Base-by-base conservation (phyloP, 441 rosid genomes). In the Metrosideros polymorpha region DNA sequence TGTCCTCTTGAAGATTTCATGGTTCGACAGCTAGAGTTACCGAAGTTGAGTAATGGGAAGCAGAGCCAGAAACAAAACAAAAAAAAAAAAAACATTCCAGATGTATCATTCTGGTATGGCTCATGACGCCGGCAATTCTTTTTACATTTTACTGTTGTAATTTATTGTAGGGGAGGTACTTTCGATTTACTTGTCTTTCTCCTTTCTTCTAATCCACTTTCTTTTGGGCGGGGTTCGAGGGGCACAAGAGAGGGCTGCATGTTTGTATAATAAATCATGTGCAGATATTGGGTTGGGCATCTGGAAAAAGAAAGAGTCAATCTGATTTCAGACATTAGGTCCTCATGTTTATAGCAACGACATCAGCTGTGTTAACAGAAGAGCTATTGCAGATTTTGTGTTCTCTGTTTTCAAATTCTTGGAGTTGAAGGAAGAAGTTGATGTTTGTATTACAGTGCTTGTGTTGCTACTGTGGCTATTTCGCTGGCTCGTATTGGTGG, bases 101-200 rank as follows among this genome's bases (percentile, higher is more conserved):
- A 87, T 55, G 35, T 84, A 35, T n/a, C 79, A 39, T 87, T 87
- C 86, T 86, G 87, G 90, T 49, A 27, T 63, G 89, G 89, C 87
- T 88, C 86, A 66, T 42, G 86, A 19, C 57, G 51, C 87, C 43
- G 89, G 92, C 88, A 83, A 89, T 87, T 89, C 88, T 86, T 88
- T 90, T 89, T 84, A 57, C 86, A 12, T 89, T 87, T 86, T 76
- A 89, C 82, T 79, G 63, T 87, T 89, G 88, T 86, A 88, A 91
- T 88, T 89, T 87, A 85, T 50, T 54, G 88, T 63, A 83, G 77
- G 86, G 87, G 83, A 85, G 84, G 75, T 49, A 9, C 61, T 39
- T 91, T 53, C 29, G 47, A 32, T 86, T 66, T 85, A 42, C 79
- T 86, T 85, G 88, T 88, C 8, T 3, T 66, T 39, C 15, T 39